These are phyloP conservation scores for Gyromitra esculenta DNA, from an alignment of 2,329 filamentous ascomycete genomes.

Conservation along the genomic window DNA sequence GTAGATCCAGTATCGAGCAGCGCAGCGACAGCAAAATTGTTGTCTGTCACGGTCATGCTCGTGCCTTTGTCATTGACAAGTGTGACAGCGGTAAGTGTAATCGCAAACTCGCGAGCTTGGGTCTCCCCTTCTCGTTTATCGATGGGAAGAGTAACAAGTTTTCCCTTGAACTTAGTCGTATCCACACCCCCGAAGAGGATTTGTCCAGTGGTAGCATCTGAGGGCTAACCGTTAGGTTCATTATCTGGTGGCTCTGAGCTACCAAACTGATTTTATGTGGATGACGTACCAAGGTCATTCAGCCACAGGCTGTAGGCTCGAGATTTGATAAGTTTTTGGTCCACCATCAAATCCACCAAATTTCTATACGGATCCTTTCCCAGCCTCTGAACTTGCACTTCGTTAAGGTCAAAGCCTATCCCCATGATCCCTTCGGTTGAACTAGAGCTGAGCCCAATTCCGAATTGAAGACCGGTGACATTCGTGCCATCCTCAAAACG, in stretches of 20 bases:
- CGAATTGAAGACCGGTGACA: slow-evolving; percentile 60
- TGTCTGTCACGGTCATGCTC: slow-evolving; percentile 62
- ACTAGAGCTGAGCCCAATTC: slow-evolving; percentile 59
- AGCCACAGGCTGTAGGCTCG: slow-evolving; percentile 76
- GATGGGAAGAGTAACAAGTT: slow-evolving; percentile 74
- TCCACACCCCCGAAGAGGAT: slow-evolving; percentile 86
- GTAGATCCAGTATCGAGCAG: slow-evolving; percentile 70
- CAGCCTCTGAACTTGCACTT: slow-evolving; percentile 55
- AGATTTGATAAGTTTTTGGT: slow-evolving; percentile 70
- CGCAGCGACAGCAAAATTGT: slow-evolving; percentile 68
- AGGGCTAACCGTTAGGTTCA: slow-evolving; percentile 60
- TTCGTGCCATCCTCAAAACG: slow-evolving; percentile 58
- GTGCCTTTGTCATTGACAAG: slow-evolving; percentile 59
- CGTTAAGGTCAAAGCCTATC: slow-evolving; percentile 60
- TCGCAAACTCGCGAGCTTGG: slow-evolving; percentile 71
- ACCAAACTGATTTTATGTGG: slow-evolving; percentile 8
- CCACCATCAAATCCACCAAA: slow-evolving; percentile 72
- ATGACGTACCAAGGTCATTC: slow-evolving; percentile 65
- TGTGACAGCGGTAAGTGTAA: slow-evolving; percentile 72
- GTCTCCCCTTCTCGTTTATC: slow-evolving; percentile 64
- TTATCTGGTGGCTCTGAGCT: not conserved
- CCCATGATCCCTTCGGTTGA: slow-evolving; percentile 68
- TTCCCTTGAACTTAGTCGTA: slow-evolving; percentile 74
- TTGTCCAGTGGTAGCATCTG: slow-evolving; percentile 71
- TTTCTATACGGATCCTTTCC: slow-evolving; percentile 65